phyloP scores from a whole-genome alignment of 1,139 yeast genomes.

The Blastobotrys aristatus region DNA sequence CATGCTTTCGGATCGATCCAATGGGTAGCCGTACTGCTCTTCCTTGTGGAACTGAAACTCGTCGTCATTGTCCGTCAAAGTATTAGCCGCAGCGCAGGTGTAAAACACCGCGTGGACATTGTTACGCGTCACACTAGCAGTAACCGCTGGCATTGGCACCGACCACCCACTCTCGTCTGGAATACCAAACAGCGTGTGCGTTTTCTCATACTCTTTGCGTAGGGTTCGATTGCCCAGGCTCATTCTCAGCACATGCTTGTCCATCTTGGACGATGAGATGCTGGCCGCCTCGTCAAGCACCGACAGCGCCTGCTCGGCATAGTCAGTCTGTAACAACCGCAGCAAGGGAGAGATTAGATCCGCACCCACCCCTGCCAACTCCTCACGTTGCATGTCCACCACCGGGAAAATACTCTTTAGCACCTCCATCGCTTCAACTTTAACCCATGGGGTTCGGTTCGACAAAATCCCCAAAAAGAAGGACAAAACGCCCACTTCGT shows the following conservation, averaged over 20 bases:
- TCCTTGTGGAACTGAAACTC: conserved; percentile 48
- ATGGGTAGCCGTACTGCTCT: conserved; percentile 40
- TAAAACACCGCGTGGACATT: conserved; percentile 95
- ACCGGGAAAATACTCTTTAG: conserved; percentile 70
- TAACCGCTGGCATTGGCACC: conserved; percentile 87
- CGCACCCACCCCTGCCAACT: conserved; percentile 88
- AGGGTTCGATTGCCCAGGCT: conserved; percentile 78
- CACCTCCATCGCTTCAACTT: conserved; percentile 69
- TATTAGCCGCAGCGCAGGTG: conserved; percentile 50
- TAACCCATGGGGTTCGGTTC: conserved; percentile 74
- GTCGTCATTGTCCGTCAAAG: conserved; percentile 19
- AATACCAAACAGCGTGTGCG: conserved; percentile 88
- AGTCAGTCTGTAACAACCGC: conserved; percentile 75
- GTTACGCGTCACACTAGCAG: conserved; percentile 82
- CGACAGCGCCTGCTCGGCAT: conserved; percentile 81
- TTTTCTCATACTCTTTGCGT: conserved; percentile 75
- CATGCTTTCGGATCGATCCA: conserved; percentile 50
- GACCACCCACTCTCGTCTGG: conserved; percentile 99
- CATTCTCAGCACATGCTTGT: conserved; percentile 86
- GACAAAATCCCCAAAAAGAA: conserved; percentile 73
- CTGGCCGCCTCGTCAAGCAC: conserved; percentile 81
- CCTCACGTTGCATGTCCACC: conserved; percentile 72
- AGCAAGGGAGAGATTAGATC: conserved; percentile 87
- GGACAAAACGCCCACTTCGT: conserved; percentile 69
- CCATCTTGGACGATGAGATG: conserved; percentile 87